A percentile compares a stretch with the other conserved stretches of the same genome.
phyloP scores from a whole-genome alignment of 2,329 filamentous ascomycete genomes.

The Coccinonectria pachysandricola region DNA sequence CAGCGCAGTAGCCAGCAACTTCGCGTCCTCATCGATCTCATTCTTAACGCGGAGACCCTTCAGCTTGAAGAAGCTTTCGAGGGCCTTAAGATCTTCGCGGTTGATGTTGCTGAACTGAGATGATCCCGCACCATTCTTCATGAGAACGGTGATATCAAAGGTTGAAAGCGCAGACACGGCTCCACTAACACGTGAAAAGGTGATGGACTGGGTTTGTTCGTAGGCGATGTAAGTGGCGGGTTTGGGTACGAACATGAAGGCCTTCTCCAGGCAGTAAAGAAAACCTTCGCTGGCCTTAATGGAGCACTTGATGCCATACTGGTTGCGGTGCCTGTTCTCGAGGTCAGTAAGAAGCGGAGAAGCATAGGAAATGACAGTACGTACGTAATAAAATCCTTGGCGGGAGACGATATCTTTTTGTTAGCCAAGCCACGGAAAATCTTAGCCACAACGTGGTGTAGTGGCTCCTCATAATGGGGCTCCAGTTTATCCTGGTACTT shows the following conservation, averaged over 20 bases:
- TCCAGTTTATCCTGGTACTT: conserved; percentile 85
- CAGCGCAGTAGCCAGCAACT: conserved; percentile 68
- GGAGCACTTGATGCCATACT: conserved; percentile 97
- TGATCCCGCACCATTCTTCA: conserved; percentile 79
- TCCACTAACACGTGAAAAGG: conserved; percentile 90
- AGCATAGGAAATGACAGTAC: too few species aligned
- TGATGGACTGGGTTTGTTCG: conserved; percentile 83
- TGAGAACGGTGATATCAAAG: conserved; percentile 88
- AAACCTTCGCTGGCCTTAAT: conserved; percentile 99
- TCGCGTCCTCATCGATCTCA: conserved; percentile 92
- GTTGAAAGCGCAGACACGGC: conserved; percentile 89
- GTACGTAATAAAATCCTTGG: conserved; percentile 81
- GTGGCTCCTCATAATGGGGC: conserved; percentile 83
- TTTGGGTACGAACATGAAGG: conserved; percentile 98
- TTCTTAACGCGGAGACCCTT: conserved; percentile 96
- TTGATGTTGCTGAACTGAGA: conserved; percentile 99
- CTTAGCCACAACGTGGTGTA: conserved; percentile 87
- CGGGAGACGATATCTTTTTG: conserved; percentile 90
- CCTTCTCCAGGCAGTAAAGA: conserved; percentile 93
- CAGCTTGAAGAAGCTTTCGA: conserved; percentile 96
- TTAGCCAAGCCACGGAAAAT: conserved; percentile 91
- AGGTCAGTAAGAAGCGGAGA: too few species aligned
- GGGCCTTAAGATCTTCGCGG: conserved; percentile 87
- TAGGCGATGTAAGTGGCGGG: conserved; percentile 95
- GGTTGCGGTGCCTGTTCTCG: conserved; percentile 84